phyloP scores from a whole-genome alignment of 306 rosid genomes.

The Alnus glutinosa region DNA sequence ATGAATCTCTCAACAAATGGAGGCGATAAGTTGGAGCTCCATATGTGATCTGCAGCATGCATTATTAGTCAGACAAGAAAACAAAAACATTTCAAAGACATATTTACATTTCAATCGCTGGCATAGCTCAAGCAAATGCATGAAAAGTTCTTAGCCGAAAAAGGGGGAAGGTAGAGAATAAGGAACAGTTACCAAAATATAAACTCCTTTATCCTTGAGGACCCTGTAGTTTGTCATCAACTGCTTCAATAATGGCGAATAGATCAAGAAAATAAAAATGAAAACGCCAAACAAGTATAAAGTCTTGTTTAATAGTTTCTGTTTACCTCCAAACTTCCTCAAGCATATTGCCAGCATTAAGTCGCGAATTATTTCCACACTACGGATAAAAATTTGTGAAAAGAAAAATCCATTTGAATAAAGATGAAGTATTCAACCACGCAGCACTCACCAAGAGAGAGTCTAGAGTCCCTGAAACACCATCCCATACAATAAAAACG shows the following conservation, averaged over 20 bases:
- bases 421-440: conserved; percentile 21
- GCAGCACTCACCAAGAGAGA: conserved; percentile 73
- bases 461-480: conserved; percentile 81
- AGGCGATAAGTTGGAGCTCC: conserved; percentile 79
- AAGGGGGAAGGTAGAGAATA: conserved; percentile 14
- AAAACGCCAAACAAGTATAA: conserved; percentile 24
- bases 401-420: conserved; percentile 15
- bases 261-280: conserved; percentile 65
- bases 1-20: conserved; percentile 55
- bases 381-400: conserved; percentile 33
- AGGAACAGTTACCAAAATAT: conserved; percentile 62
- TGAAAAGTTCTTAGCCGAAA: not conserved
- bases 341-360: conserved; percentile 77
- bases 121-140: conserved; percentile 4
- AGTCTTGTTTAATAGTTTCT: conserved; percentile 34
- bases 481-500: conserved; percentile 27
- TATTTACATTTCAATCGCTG: not conserved
- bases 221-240: conserved; percentile 94
- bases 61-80: conserved; percentile 28
- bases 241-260: conserved; percentile 87
- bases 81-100: conserved; percentile 20
- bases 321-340: conserved; percentile 83
- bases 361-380: conserved; percentile 76
- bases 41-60: conserved; percentile 64
- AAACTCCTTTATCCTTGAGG: conserved; percentile 87